Base-by-base conservation (phyloP, 2,329 filamentous ascomycete genomes). In the Cyanodermella asteris region DNA sequence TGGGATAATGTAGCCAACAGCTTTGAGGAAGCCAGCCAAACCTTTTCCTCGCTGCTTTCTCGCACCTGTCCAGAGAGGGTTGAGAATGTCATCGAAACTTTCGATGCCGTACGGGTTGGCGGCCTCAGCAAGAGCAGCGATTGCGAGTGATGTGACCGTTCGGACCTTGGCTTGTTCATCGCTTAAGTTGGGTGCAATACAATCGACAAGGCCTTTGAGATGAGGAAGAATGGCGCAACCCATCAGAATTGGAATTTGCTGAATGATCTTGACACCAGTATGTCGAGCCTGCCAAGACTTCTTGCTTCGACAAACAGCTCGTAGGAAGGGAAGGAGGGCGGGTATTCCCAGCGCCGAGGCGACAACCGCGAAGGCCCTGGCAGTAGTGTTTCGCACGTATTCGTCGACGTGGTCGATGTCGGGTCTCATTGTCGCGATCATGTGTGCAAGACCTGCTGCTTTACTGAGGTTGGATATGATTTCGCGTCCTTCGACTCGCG, bases 361-460 rank as follows among this genome's bases (percentile, higher is more conserved):
- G 18, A 97, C 87, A 5, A 97, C 87, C 14, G 87, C 87, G 44
- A 97, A 97, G 2, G 87, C 87, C 56, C 87, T 65, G 27, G 87
- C 87, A 2, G 87, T 97, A 2, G 87, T 97, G 51, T 97, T 97
- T 44, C 87, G 70, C 8, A 97, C 90, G 45, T 97, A 97, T 47
- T 97, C 87, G 41, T 97, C 87, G 14, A 90, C 77, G 40, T 97
- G 87, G 40, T 97, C 87, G 36, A 97, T 91, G 63, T 97, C 87
- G 1, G 87, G 90, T 41, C 87, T 66, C 87, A 97, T 97, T 6
- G 82, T 91, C 52, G 81, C 91, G 47, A 97, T 97, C 87, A 97
- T 97, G 38, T 90, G 87, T 11, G 87, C 87, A 27, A 97, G 64
- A 44, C 87, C 90, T 33, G 90, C 87, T 13, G 87, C 87, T 51